Evolutionary conservation across 352 stramenopile species (phyloP), one percentile per base, ranked within the genome.

Genomic region (Thalassiosira oceanica): DNA sequence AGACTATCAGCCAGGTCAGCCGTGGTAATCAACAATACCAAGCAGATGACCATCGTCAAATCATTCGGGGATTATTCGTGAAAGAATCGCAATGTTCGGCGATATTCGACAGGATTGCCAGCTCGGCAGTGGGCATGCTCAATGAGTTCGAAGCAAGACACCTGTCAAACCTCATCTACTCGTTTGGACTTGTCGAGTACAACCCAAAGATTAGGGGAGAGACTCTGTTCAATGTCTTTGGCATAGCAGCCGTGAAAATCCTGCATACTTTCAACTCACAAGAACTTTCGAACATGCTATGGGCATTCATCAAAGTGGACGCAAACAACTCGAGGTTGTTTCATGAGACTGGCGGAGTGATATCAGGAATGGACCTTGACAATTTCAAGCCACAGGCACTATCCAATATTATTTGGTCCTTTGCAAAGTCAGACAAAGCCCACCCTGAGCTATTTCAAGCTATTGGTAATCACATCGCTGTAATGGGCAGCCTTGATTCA

Each of bases 341-440:
- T n/a, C 8, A 8, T n/a, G n/a, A 39, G 31, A n/a, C n/a, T 13
- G 31, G 8, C 8, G 31, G n/a, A 8, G 31, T n/a, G 8, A n/a
- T 39, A 13, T 8, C n/a, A 8, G 31, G 8, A 13, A 8, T 13
- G n/a, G 31, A 39, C 31, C n/a, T 39, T 8, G n/a, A 39, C 8
- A 13, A 13, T 13, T 39, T 39, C 31, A 39, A 39, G 31, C 31
- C 31, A 13, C 48, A 56, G 15, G 31, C 13, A 20, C n/a, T 56
- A 20, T 49, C 48, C 6, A 56, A 56, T 11, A 42, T 56, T n/a
- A 15, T 45, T 16, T 56, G 15, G 23, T 23, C 48, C 24, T 56
- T 49, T 56, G 48, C 48, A 18, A 56, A n/a, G 15, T 18, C 31
- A 46, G 28, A 45, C 8, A 18, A 10, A 15, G 16, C 3, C 7